Conservation (phyloP, 108 stramenopile species). For the Aureococcus anophagefferens region DNA sequence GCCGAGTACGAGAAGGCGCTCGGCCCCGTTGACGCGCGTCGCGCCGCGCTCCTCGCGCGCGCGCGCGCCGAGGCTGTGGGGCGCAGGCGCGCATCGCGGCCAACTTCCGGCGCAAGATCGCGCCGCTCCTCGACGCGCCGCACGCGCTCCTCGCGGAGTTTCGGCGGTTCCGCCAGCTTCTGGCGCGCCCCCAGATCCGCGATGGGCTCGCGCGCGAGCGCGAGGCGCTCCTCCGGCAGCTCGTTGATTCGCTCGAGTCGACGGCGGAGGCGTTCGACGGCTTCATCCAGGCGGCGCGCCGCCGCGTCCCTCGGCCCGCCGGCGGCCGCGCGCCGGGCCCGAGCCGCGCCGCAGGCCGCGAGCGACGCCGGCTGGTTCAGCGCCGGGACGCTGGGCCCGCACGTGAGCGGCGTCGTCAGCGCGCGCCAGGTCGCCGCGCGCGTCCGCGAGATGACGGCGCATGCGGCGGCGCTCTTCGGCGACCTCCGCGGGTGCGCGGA, state of each 20-base stretch:
- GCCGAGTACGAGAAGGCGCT: slow-evolving; percentile 5
- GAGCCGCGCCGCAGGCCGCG: no score
- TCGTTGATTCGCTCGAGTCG: slow-evolving; percentile 15
- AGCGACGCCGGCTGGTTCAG: no score
- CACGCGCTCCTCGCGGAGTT: slow-evolving; percentile 7
- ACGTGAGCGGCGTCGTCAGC: slow-evolving; percentile 1
- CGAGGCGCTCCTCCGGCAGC: slow-evolving; percentile 33
- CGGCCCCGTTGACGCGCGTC: slow-evolving; percentile 6
- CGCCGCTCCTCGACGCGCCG: not conserved
- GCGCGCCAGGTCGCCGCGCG: not conserved
- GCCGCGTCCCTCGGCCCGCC: no score
- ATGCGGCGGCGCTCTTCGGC: not conserved
- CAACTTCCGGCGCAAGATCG: slow-evolving; percentile 13
- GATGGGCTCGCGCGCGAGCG: slow-evolving; percentile 25
- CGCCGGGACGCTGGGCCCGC: not conserved
- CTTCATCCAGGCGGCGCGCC: not conserved
- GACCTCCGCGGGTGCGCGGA: not conserved
- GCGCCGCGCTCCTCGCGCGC: no score
- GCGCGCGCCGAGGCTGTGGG: no score
- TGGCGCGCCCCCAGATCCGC: not conserved
- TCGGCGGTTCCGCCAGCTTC: not conserved
- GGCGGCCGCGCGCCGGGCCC: no score
- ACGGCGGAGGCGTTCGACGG: slow-evolving; percentile 1
- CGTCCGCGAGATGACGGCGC: not conserved
- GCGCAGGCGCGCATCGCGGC: slow-evolving; percentile 9